phyloP scores from a whole-genome alignment of 225 moss, liverwort and hornwort species.

The Climacium dendroides region DNA sequence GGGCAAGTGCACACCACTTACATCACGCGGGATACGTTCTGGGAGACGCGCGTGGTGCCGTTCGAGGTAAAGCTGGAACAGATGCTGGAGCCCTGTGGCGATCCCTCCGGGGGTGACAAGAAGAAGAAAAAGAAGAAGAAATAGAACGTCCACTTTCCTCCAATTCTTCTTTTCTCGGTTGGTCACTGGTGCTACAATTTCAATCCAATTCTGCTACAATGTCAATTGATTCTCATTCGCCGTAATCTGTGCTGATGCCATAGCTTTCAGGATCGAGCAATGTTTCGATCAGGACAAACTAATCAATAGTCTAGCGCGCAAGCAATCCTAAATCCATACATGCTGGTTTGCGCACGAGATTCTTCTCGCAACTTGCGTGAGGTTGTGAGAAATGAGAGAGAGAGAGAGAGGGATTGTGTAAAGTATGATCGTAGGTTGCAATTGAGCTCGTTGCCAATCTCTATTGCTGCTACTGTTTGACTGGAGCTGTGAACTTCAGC shows the following conservation, averaged over 20 bases:
- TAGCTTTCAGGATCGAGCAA: neutral
- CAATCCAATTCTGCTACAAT: neutral
- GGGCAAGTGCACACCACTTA: constrained; percentile 24
- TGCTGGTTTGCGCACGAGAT: neutral
- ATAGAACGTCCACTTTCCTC: neutral
- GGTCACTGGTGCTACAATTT: neutral
- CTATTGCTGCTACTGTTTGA: neutral
- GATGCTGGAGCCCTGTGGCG: constrained; percentile 19
- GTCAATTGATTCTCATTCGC: neutral
- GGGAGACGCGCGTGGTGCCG: constrained; percentile 30
- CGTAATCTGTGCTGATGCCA: neutral
- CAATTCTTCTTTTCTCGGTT: neutral
- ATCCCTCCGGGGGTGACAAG: constrained; percentile 11
- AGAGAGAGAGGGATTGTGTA: neutral
- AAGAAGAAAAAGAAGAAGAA: constrained; percentile 47
- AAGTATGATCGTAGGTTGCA: neutral
- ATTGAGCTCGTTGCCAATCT: neutral
- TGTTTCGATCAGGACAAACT: neutral
- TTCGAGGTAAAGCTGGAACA: constrained; percentile 33
- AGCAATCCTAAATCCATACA: neutral
- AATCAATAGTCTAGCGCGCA: neutral
- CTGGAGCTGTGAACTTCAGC: neutral
- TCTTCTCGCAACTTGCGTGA: neutral
- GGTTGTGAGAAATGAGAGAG: neutral
- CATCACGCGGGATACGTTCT: constrained; percentile 18